Conservation (phyloP, 306 rosid genomes). For the Cucumis melo region DNA sequence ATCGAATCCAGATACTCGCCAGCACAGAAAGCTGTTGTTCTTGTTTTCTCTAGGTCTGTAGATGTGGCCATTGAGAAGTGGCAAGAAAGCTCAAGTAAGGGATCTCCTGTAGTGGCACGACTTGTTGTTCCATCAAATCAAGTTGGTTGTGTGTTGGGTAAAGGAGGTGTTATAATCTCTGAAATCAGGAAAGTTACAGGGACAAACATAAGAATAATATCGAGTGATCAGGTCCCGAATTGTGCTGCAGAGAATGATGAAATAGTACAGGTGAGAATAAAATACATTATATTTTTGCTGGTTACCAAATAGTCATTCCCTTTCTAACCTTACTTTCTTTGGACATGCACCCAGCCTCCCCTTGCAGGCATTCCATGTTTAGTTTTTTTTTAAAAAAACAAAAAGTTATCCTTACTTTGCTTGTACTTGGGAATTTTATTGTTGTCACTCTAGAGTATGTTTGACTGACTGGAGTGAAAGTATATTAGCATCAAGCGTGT, state of each 20-base stretch:
- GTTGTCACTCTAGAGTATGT: not conserved
- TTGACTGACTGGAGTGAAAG: not conserved
- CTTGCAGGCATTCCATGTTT: not conserved
- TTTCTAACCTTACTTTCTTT: not conserved
- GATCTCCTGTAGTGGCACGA: slow-evolving; percentile 47
- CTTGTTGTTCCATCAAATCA: slow-evolving; percentile 70
- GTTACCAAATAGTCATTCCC: not conserved
- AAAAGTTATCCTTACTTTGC: not conserved
- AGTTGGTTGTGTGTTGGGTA: slow-evolving; percentile 95
- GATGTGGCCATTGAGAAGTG: slow-evolving; percentile 65
- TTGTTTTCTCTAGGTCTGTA: slow-evolving; percentile 64
- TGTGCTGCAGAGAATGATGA: slow-evolving; percentile 61
- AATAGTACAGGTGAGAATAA: slow-evolving; percentile 58
- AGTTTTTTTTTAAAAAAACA: too few species aligned
- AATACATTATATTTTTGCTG: not conserved
- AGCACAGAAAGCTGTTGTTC: slow-evolving; percentile 81
- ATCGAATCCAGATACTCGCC: slow-evolving; percentile 78
- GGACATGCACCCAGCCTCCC: not conserved
- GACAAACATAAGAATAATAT: slow-evolving; percentile 53
- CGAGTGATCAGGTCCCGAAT: slow-evolving; percentile 70
- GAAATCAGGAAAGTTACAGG: slow-evolving; percentile 84
- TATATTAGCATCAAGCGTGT: not conserved
- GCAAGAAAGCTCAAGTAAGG: slow-evolving; percentile 41
- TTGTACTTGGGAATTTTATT: not conserved
- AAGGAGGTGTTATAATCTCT: slow-evolving; percentile 72